Evolutionary conservation across 179 eudicot species (phyloP), one percentile per base, ranked within the genome.

Genomic region (Beta corolliflora): DNA sequence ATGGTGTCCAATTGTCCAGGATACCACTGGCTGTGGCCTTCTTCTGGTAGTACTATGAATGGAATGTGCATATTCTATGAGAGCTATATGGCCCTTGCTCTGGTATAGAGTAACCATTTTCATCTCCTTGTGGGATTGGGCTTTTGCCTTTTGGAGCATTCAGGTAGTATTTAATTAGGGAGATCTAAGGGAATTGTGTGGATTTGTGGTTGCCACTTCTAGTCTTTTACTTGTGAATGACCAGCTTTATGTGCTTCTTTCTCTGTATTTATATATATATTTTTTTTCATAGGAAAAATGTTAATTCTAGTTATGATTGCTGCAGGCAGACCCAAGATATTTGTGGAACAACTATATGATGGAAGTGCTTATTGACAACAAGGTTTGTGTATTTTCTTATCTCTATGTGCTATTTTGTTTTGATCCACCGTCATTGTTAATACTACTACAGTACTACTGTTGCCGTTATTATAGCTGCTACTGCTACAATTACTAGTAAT

Each of bases 271-370:
- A 45, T 10, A n/a, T 29, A 29, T 29, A 29, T 29, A 29, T 29
- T 29, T 29, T 29, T 29, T 29, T 29, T 29, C 31, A 29, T 29
- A n/a, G 41, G 10, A 29, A 73, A 53, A 6, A n/a, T 60, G 44
- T 71, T 14, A 52, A 48, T 29, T 9, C 64, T 65, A 52, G 50
- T 66, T 75, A 77, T 81, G 68, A 19, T 86, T 83, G 29, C 71
- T 83, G 81, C 94, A 96, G 99, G 98, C 99, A 76, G 99, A 96
- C 76, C 97, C 97, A 60, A 90, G 97, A 84, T 96, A 91, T 87
- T 77, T 91, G 78, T 96, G 99, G 99, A 96, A 96, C 90, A 94
- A 92, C 84, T 92, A 92, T 71, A 88, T 94, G 93, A 84, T 94
- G 93, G 99, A 94, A 85, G 77, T 85, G 52, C 95, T 96, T 59